Conservation (phyloP, 306 rosid species). For the Cucurbita pepo region DNA sequence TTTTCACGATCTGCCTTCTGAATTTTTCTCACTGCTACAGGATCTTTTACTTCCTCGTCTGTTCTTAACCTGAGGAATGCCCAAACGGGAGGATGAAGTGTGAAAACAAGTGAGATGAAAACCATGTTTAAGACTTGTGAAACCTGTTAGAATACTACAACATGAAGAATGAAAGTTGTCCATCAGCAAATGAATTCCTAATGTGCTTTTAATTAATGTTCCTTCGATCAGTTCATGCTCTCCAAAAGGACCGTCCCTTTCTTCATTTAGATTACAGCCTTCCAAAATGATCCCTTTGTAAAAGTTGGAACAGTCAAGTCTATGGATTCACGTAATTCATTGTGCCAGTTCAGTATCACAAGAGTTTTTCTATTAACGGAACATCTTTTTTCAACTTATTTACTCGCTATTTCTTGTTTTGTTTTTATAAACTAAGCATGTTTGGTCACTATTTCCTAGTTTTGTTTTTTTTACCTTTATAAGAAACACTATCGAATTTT, state of each 20-base stretch:
- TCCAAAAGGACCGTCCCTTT: neutral
- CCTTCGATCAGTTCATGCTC: neutral
- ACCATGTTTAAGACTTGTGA: neutral
- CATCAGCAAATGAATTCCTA: neutral
- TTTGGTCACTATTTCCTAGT: too few species aligned
- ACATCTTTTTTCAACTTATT: neutral
- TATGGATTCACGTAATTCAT: neutral
- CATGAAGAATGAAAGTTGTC: neutral
- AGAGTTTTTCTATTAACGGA: neutral
- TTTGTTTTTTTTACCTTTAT: too few species aligned
- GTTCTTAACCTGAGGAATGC: conserved; percentile 28
- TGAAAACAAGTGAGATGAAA: neutral
- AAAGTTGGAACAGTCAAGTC: neutral
- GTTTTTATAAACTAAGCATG: neutral
- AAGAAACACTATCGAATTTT: too few species aligned
- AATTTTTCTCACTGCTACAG: conserved; percentile 46
- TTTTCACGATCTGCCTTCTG: conserved; percentile 94
- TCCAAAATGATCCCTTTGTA: neutral
- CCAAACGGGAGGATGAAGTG: neutral
- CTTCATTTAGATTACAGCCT: neutral
- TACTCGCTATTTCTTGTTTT: neutral
- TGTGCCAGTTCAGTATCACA: neutral
- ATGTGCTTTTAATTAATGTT: neutral
- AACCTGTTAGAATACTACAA: neutral
- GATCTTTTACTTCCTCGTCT: conserved; percentile 41